phyloP scores from a whole-genome alignment of 2,329 filamentous ascomycete species.

The Pezicula radicicola region DNA sequence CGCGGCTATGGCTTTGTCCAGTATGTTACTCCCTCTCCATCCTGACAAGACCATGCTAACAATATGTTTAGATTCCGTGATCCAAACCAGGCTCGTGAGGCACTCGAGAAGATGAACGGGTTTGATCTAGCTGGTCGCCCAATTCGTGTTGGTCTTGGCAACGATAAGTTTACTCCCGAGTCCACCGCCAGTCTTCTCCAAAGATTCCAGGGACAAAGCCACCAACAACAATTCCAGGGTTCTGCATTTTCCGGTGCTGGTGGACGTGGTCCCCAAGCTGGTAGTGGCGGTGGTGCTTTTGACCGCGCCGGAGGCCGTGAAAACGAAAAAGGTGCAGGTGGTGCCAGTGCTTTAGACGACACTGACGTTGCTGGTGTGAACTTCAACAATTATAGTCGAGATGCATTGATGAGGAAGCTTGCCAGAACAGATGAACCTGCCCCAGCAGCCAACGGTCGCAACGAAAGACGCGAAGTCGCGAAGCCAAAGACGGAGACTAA shows the following conservation, averaged over 20 bases:
- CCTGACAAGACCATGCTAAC: constrained; percentile 31
- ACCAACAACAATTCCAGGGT: constrained; percentile 74
- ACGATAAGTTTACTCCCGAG: constrained; percentile 99
- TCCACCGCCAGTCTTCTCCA: constrained; percentile 90
- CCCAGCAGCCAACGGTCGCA: constrained; percentile 49
- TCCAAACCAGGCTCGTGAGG: constrained; percentile 86
- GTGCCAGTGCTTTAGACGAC: constrained; percentile 93
- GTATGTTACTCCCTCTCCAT: constrained; percentile 53
- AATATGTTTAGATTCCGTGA: constrained; percentile 71
- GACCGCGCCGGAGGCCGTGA: constrained; percentile 88
- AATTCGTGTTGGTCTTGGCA: constrained; percentile 97
- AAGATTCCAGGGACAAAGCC: constrained; percentile 79
- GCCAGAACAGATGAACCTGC: constrained; percentile 86
- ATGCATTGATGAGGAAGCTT: constrained; percentile 98
- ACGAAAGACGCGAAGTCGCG: constrained; percentile 66
- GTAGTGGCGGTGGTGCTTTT: constrained; percentile 69
- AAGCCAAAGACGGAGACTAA: constrained; percentile 79
- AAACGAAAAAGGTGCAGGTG: constrained; percentile 81
- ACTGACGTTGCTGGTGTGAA: constrained; percentile 97
- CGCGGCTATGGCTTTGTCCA: constrained; percentile 98
- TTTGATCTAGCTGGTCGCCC: constrained; percentile 97
- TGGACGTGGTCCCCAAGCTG: constrained; percentile 79
- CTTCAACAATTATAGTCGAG: constrained; percentile 98
- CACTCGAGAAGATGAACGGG: constrained; percentile 98
- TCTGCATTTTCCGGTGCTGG: constrained; percentile 89